Evolutionary conservation across 257 asterid species (phyloP).

Genomic region (Solanum chmielewskii): DNA sequence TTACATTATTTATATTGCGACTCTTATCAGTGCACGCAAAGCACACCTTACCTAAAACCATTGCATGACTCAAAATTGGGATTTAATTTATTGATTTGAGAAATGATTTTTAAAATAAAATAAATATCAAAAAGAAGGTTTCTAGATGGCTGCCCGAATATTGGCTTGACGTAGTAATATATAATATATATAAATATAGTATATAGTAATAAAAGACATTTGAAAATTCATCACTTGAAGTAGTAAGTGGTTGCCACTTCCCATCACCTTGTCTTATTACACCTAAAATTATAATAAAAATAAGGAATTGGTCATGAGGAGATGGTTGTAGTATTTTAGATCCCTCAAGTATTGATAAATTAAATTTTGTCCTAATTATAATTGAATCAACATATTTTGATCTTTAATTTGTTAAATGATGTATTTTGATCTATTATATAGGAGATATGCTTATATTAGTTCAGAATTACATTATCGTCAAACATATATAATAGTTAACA

Average conservation of each 20-base stretch:
- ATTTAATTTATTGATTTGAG: background rate
- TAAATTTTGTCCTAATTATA: background rate
- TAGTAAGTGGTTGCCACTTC: background rate
- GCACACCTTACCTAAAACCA: background rate
- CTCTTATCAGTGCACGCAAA: background rate
- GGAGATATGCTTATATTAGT: background rate
- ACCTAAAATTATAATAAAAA: background rate
- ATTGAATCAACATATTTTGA: background rate
- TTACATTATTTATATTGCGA: too few species aligned
- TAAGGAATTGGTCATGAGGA: background rate
- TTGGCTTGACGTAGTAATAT: background rate
- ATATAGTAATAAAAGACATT: background rate
- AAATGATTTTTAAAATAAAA: background rate
- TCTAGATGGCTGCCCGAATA: background rate
- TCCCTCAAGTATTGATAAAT: background rate
- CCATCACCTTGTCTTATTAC: background rate
- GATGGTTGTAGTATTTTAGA: background rate
- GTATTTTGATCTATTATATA: background rate
- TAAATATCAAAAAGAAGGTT: background rate
- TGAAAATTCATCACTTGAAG: background rate
- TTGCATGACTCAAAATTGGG: background rate
- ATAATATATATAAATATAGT: background rate
- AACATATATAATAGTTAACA: background rate
- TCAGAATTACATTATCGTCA: background rate
- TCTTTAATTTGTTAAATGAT: background rate